Evolutionary conservation across 2,329 filamentous ascomycete species (phyloP).

Genomic region (Neospermospora avenae): DNA sequence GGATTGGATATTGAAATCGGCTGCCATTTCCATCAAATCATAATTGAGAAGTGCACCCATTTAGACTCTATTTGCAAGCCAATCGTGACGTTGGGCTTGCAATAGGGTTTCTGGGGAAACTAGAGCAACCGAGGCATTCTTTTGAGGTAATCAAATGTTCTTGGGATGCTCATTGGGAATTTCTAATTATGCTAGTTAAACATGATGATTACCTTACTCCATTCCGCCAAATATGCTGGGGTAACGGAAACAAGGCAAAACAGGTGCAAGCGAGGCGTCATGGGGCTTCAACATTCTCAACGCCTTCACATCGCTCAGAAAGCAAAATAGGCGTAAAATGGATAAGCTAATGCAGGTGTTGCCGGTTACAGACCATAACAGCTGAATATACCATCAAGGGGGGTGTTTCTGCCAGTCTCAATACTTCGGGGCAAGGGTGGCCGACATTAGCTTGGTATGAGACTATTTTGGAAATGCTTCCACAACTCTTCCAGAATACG

Average conservation of each 20-base stretch:
- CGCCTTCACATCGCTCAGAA: not conserved
- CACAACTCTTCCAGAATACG: not conserved
- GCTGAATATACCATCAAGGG: not conserved
- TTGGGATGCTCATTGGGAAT: not conserved
- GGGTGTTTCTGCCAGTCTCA: not conserved
- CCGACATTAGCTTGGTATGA: not conserved
- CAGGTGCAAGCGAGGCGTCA: not conserved
- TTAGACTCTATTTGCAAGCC: not conserved
- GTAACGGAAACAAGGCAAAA: not conserved
- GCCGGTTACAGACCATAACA: not conserved
- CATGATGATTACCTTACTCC: not conserved
- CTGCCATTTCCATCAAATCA: not conserved
- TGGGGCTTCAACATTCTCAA: not conserved
- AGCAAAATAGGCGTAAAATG: not conserved
- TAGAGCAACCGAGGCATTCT: not conserved
- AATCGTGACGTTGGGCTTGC: not conserved
- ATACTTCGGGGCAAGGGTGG: not conserved
- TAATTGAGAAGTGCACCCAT: not conserved
- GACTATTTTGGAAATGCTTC: not conserved
- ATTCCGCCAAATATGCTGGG: not conserved
- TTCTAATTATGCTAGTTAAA: too few relatives aligned
- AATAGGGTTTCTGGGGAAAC: conserved; percentile 8
- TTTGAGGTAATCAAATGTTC: not conserved
- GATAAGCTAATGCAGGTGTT: not conserved
- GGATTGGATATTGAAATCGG: not conserved